Percentiles rank a stretch among this genome's conserved stretches.
Evolutionary conservation across 164 flowering plant genomes (phyloP).

Genomic region (Paratinospora sagittata): DNA sequence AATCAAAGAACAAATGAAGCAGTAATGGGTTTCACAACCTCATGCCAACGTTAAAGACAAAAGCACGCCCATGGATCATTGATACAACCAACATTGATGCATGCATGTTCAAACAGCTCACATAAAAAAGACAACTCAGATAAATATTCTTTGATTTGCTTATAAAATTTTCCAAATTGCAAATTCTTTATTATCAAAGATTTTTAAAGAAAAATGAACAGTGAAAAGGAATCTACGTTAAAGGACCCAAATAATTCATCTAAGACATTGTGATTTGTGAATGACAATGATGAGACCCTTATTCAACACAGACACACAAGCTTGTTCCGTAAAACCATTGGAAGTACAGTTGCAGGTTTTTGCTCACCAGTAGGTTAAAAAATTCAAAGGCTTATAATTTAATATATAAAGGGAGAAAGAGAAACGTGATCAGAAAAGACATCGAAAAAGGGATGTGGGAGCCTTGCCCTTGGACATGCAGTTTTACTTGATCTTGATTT

Average conservation of each 20-base stretch:
- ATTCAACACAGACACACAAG: background rate
- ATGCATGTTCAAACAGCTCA: background rate
- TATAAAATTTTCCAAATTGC: background rate
- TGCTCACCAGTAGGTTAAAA: too few species aligned
- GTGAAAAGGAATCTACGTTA: background rate
- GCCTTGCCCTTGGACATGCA: background rate
- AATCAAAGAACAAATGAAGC: conserved; percentile 1
- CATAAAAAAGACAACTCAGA: background rate
- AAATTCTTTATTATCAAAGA: background rate
- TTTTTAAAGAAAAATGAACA: background rate
- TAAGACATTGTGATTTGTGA: background rate
- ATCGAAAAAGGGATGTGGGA: background rate
- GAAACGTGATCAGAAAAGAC: background rate
- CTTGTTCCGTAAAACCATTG: background rate
- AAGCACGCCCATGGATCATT: background rate
- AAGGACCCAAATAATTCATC: background rate
- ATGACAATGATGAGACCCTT: background rate
- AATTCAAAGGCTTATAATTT: too few species aligned
- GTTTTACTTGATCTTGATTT: too few species aligned
- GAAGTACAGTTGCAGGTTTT: background rate
- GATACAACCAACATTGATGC: background rate
- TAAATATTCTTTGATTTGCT: background rate
- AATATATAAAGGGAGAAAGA: too few species aligned
- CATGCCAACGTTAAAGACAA: background rate
- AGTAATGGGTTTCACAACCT: background rate